Percentiles rank a stretch among this genome's conserved stretches.
phyloP scores from a whole-genome alignment of 164 flowering plant genomes.

The Piper longum region DNA sequence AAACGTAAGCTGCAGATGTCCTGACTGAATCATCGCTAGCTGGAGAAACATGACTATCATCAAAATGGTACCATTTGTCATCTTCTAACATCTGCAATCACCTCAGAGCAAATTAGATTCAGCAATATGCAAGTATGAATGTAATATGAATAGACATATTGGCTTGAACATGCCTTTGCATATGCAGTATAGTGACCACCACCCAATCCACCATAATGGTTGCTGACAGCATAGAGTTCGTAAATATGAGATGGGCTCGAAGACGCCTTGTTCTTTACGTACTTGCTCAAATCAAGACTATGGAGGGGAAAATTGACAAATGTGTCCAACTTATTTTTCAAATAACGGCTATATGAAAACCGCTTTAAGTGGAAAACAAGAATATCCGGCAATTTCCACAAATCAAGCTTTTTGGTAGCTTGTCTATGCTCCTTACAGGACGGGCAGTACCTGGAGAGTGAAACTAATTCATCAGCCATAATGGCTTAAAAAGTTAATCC shows the following conservation, averaged over 20 bases:
- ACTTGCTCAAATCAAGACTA: slow-evolving; percentile 72
- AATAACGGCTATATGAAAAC: slow-evolving; percentile 73
- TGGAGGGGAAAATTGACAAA: slow-evolving; percentile 76
- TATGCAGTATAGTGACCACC: slow-evolving; percentile 97
- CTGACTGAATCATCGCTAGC: slow-evolving; percentile 51
- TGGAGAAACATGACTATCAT: slow-evolving; percentile 70
- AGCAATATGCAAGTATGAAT: background rate
- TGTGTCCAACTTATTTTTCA: slow-evolving; percentile 86
- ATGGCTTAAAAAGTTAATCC: background rate
- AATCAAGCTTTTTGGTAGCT: slow-evolving; percentile 85
- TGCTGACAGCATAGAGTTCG: slow-evolving; percentile 92
- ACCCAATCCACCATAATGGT: slow-evolving; percentile 96
- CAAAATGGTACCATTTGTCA: slow-evolving; percentile 84
- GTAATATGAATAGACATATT: background rate
- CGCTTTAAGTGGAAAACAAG: slow-evolving; percentile 88
- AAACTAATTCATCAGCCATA: background rate
- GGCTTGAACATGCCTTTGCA: slow-evolving; percentile 50
- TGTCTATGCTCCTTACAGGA: slow-evolving; percentile 87
- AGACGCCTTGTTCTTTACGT: slow-evolving; percentile 42
- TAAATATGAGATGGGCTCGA: slow-evolving; percentile 34
- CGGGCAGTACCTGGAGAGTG: slow-evolving; percentile 68
- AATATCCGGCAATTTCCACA: slow-evolving; percentile 92
- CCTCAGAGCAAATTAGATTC: background rate
- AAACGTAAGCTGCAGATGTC: slow-evolving; percentile 80
- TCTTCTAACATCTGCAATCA: slow-evolving; percentile 61